phyloP scores from a whole-genome alignment of 2,329 filamentous ascomycete genomes.

The Hypoxylon sp. region DNA sequence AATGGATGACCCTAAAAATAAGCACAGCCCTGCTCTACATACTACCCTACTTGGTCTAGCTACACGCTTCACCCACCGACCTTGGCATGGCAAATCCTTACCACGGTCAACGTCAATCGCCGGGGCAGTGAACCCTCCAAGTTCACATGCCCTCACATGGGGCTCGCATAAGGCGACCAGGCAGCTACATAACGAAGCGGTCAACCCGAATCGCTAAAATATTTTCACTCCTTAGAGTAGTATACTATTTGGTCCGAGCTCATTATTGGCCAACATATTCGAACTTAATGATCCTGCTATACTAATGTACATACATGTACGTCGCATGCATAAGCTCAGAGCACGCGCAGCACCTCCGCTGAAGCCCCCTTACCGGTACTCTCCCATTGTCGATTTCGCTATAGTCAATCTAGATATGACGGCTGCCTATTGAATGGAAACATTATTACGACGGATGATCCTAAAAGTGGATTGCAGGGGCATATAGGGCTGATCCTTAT shows the following conservation, averaged over 20 bases:
- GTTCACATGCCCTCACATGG: conserved; percentile 16
- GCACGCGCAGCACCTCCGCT: conserved; percentile 8
- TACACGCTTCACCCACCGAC: conserved; percentile 15
- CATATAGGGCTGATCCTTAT: conserved; percentile 2
- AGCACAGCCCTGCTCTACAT: conserved; percentile 33
- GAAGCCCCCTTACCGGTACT: conserved; percentile 8
- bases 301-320: background rate
- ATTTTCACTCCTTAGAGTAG: background rate
- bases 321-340: conserved; percentile 31
- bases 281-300: background rate
- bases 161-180: background rate
- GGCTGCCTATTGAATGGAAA: conserved; percentile 5
- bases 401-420: conserved; percentile 7
- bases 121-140: conserved; percentile 34
- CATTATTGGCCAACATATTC: background rate
- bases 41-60: conserved; percentile 27
- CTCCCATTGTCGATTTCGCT: background rate
- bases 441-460: background rate
- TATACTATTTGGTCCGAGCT: background rate
- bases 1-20: conserved; percentile 39
- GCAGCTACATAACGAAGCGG: conserved; percentile 4
- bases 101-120: conserved; percentile 24
- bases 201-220: conserved; percentile 8
- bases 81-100: conserved; percentile 21
- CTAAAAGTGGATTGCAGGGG: background rate